phyloP scores from a whole-genome alignment of 2,329 filamentous ascomycete genomes.

The Laburnicola sp. region DNA sequence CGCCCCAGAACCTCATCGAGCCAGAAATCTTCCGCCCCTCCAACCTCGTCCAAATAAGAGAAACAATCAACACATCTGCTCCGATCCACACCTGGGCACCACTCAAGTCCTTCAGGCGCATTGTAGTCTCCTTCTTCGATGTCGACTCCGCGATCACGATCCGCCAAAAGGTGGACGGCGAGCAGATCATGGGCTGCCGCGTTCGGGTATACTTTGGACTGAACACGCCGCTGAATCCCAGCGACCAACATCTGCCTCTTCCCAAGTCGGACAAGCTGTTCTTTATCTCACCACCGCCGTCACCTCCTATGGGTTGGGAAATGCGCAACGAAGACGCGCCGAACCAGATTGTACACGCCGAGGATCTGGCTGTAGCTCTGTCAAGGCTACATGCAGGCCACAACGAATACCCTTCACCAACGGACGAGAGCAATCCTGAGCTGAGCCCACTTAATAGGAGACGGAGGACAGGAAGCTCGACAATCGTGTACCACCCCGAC shows the following conservation, averaged over 20 bases:
- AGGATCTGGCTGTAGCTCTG: slow-evolving; percentile 62
- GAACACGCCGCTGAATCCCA: slow-evolving; percentile 44
- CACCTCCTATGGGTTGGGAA: slow-evolving; percentile 67
- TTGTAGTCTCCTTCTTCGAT: slow-evolving; percentile 76
- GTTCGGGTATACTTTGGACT: slow-evolving; percentile 47
- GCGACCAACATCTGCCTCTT: slow-evolving; percentile 45
- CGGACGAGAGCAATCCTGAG: slow-evolving; percentile 31
- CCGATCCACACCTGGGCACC: slow-evolving; percentile 77
- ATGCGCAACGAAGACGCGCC: slow-evolving; percentile 65
- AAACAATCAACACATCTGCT: slow-evolving; percentile 70
- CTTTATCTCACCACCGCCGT: slow-evolving; percentile 67
- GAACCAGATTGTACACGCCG: slow-evolving; percentile 67
- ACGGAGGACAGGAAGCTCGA: slow-evolving; percentile 57
- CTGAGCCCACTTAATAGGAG: slow-evolving; percentile 26
- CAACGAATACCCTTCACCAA: slow-evolving; percentile 28
- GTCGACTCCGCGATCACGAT: slow-evolving; percentile 70
- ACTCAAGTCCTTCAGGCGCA: slow-evolving; percentile 79
- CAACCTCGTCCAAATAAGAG: slow-evolving; percentile 73
- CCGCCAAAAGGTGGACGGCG: slow-evolving; percentile 72
- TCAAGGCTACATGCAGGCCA: slow-evolving; percentile 53
- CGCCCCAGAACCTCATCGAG: slow-evolving; percentile 65
- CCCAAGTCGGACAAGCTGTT: slow-evolving; percentile 65
- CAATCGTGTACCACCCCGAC: slow-evolving; percentile 65
- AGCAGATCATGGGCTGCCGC: slow-evolving; percentile 68
- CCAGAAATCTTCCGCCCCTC: slow-evolving; percentile 72